Percentiles rank a stretch among this genome's conserved stretches.
Conservation (phyloP, 345 rosid species). For the Lumnitzera littorea region DNA sequence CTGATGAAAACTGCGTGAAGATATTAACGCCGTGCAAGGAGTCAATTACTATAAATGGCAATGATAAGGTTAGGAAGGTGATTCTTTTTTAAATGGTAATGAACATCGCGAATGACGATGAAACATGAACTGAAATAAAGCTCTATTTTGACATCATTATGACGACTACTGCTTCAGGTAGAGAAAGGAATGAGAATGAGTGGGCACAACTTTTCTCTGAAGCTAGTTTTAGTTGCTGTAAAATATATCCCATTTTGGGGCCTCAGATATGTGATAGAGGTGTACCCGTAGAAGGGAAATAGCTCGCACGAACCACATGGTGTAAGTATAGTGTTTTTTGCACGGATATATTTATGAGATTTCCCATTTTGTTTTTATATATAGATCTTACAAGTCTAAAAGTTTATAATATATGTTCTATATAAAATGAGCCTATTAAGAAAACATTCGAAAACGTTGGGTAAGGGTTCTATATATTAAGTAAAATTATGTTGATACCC, state of each 20-base stretch:
- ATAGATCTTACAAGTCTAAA: too few species aligned
- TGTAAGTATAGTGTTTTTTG: too few species aligned
- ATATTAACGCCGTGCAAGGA: constrained; percentile 33
- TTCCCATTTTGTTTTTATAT: too few species aligned
- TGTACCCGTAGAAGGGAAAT: constrained; percentile 15
- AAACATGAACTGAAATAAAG: constrained; percentile 19
- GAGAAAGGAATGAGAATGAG: constrained; percentile 27
- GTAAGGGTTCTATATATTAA: too few species aligned
- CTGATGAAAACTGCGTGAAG: constrained; percentile 34
- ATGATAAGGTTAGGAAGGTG: neutral
- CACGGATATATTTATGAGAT: too few species aligned
- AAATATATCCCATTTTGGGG: constrained; percentile 24
- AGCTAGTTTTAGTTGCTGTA: constrained; percentile 25
- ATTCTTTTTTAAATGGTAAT: constrained; percentile 18
- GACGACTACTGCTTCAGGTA: constrained; percentile 22
- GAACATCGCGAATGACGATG: constrained; percentile 5
- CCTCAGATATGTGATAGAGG: constrained; percentile 35
- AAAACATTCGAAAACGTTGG: too few species aligned
- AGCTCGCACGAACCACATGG: too few species aligned
- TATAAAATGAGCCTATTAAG: too few species aligned
- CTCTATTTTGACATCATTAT: constrained; percentile 34
- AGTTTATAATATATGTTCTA: too few species aligned
- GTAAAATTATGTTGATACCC: too few species aligned
- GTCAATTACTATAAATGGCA: constrained; percentile 15
- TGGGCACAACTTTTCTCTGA: constrained; percentile 23